A percentile compares a stretch with the other conserved stretches of the same genome.
phyloP scores from a whole-genome alignment of 495 filamentous ascomycete genomes.

The Pyrenopolyporus hunteri region DNA sequence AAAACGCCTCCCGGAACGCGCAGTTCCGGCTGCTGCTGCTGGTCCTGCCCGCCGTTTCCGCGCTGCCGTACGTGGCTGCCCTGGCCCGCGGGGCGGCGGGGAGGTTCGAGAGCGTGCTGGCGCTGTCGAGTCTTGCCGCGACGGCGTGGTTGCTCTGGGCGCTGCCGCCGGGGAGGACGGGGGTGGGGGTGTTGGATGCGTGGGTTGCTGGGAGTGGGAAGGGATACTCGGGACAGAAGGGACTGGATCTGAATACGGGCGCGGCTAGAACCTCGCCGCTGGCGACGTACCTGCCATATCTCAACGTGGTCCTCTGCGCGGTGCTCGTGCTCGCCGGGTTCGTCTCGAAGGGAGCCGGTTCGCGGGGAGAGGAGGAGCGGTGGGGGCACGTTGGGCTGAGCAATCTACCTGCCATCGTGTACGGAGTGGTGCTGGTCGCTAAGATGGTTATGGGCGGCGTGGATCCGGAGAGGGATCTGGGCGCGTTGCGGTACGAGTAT shows the following conservation, averaged over 20 bases:
- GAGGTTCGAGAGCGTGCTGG: too few relatives aligned
- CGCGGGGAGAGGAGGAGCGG: neutral
- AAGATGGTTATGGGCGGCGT: conserved; percentile 62
- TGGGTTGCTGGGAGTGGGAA: conserved; percentile 10
- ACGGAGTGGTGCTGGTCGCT: conserved; percentile 53
- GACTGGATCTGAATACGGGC: too few relatives aligned
- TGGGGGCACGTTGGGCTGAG: conserved; percentile 40
- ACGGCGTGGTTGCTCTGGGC: conserved; percentile 60
- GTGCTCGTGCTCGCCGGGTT: conserved; percentile 46
- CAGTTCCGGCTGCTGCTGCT: conserved; percentile 66
- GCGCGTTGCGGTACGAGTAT: conserved; percentile 60
- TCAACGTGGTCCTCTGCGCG: conserved; percentile 54
- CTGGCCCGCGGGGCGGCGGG: too few relatives aligned
- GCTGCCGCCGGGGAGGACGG: conserved; percentile 50
- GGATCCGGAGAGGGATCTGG: conserved; percentile 60
- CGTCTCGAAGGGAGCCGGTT: conserved; percentile 27
- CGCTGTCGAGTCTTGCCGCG: conserved; percentile 62
- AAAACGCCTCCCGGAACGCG: conserved; percentile 65
- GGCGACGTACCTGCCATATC: conserved; percentile 51
- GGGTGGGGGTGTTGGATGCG: conserved; percentile 45
- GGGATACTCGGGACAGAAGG: neutral
- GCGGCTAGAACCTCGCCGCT: too few relatives aligned
- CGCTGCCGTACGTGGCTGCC: conserved; percentile 58
- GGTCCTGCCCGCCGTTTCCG: conserved; percentile 58
- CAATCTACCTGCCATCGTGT: conserved; percentile 52